Percentiles rank a stretch among this genome's conserved stretches.
phyloP scores from a whole-genome alignment of 2,329 filamentous ascomycete genomes.

The Arachnopeziza araneosa region DNA sequence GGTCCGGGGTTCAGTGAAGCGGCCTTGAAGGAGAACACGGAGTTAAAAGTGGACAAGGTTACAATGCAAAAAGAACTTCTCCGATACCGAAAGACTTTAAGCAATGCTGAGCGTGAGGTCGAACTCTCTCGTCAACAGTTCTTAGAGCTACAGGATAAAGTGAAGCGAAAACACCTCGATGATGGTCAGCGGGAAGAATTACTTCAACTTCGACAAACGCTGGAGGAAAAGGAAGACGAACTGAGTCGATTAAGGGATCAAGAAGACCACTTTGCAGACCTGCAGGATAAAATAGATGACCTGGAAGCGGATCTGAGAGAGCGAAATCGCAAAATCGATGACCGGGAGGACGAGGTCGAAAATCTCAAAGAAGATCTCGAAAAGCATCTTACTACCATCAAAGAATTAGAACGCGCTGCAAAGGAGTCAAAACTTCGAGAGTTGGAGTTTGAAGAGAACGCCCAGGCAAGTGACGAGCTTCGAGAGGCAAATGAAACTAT shows the following conservation, averaged over 20 bases:
- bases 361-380: conserved; percentile 52
- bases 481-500: conserved; percentile 39
- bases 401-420: conserved; percentile 54
- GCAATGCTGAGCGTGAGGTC: conserved; percentile 77
- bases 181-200: conserved; percentile 60
- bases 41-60: conserved; percentile 87
- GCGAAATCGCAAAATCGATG: conserved; percentile 67
- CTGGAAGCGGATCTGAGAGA: conserved; percentile 70
- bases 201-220: conserved; percentile 48
- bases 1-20: conserved; percentile 86
- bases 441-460: conserved; percentile 52
- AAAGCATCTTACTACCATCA: conserved; percentile 46
- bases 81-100: conserved; percentile 78
- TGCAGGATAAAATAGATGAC: conserved; percentile 70
- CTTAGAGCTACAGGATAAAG: conserved; percentile 73
- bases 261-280: conserved; percentile 55
- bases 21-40: conserved; percentile 89
- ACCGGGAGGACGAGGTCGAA: conserved; percentile 71
- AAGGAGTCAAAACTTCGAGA: conserved; percentile 46
- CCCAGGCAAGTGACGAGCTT: conserved; percentile 42
- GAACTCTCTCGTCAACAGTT: conserved; percentile 80
- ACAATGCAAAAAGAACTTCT: conserved; percentile 85
- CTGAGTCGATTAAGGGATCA: conserved; percentile 48
- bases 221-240: conserved; percentile 50
- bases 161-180: conserved; percentile 69